Evolutionary conservation across 1,284 basidiomycete genomes (phyloP), one percentile per base, ranked within the genome.

Genomic region (Mixia osmundae): DNA sequence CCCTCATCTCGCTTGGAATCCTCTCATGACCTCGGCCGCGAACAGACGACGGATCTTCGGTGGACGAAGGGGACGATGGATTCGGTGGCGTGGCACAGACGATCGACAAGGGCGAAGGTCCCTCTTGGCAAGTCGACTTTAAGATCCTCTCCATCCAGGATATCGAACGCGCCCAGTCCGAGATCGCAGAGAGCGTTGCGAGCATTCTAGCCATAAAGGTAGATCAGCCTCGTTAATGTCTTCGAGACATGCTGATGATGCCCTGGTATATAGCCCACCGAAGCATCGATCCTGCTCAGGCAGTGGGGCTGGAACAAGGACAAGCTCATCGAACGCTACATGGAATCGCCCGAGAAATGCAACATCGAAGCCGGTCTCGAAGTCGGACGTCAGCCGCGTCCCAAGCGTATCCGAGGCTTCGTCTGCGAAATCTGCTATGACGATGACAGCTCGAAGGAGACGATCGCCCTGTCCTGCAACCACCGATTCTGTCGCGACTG

Each of bases 251-350:
- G 7, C n/a, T 25, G 22, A 39, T 30, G 22, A 33, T 14, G 36
- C 24, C 18, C 8, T n/a, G 30, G 37, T 39, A 27, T 38, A 60
- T 61, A 53, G 58, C 24, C 60, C 57, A 49, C 48, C 44, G 65
- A 65, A 3, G 83, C 87, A 2, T 68, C 73, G 1, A 63, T 87
- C 31, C 64, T 97, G 5, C 63, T 97, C 32, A 71, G 85, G 22
- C 64, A 83, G 59, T 72, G 77, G 62, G 64, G 67, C 32, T 97
- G 89, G 89, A 95, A 97, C 64, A 79, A 80, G 53, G 89, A 97
- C 57, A 73, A 74, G 41, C 67, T 95, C n/a, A 53, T 60, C 41
- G 59, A 61, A 36, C 73, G 76, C 54, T 91, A 80, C 58, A 85
- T 87, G 79, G 83, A 85, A 49, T 76, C 79, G 45, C 67, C 78